These are phyloP conservation scores for Astraeus odoratus DNA, from an alignment of 768 basidiomycete genomes.

Conservation along the genomic window DNA sequence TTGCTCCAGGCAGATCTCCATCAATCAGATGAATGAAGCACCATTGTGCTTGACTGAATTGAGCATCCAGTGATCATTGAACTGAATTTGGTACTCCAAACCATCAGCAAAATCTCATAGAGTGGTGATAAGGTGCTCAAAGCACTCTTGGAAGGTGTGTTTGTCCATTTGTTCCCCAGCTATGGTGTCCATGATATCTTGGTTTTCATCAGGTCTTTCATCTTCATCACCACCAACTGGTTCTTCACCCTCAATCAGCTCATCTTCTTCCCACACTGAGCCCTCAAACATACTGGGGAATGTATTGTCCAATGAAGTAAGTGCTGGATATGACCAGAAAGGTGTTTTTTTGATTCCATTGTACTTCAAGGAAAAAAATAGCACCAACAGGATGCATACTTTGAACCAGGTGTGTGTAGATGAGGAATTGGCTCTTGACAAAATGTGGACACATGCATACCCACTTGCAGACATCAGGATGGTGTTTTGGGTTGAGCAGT, in stretches of 20 bases:
- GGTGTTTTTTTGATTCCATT: slow-evolving; percentile 4
- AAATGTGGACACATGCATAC: too few species aligned
- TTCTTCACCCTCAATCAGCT: background rate
- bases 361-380: slow-evolving; percentile 16
- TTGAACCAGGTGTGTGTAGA: slow-evolving; percentile 19
- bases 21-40: background rate
- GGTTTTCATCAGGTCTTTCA: background rate
- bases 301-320: too few species aligned
- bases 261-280: background rate
- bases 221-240: too few species aligned
- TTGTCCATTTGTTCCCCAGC: background rate
- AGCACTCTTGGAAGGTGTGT: too few species aligned
- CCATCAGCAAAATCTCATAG: too few species aligned
- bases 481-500: too few species aligned
- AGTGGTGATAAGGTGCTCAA: too few species aligned
- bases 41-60: background rate
- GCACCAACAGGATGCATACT: slow-evolving; percentile 5
- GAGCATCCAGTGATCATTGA: background rate
- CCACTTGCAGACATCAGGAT: too few species aligned
- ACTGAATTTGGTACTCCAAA: too few species aligned
- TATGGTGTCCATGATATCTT: too few species aligned
- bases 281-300: slow-evolving; percentile 3
- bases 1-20: background rate
- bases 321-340: too few species aligned
- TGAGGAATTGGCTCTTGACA: slow-evolving; percentile 12